phyloP scores from a whole-genome alignment of 2,329 filamentous ascomycete species.

The Gliomastix tumulicola region DNA sequence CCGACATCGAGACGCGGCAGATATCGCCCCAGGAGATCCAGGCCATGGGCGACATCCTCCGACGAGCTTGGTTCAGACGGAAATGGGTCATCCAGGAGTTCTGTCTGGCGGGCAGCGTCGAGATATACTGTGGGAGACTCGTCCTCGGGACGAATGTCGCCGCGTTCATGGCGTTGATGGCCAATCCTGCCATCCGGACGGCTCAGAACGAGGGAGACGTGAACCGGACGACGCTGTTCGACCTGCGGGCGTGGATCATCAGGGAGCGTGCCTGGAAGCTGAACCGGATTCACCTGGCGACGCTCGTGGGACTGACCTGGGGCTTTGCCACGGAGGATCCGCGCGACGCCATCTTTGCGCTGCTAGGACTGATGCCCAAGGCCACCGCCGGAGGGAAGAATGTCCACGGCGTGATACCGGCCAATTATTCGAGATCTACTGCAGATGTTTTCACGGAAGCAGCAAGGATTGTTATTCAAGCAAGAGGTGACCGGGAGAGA shows the following conservation, averaged over 20 bases:
- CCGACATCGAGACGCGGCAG: background rate
- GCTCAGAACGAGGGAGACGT: too few species aligned
- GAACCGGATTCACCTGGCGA: too few species aligned
- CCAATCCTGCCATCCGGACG: too few species aligned
- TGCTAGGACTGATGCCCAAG: constrained; percentile 7
- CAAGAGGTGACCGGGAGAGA: background rate
- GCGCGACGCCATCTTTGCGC: constrained; percentile 9
- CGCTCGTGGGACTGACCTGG: constrained; percentile 6
- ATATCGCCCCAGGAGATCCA: constrained; percentile 5
- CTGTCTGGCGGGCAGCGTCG: constrained; percentile 4
- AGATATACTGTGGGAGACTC: constrained; percentile 9
- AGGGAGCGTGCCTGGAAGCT: too few species aligned
- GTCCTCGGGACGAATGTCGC: too few species aligned
- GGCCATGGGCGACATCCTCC: background rate
- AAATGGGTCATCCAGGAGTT: constrained; percentile 12
- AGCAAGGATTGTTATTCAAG: constrained; percentile 2
- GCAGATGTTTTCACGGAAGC: constrained; percentile 5
- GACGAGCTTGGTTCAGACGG: constrained; percentile 8
- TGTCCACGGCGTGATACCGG: constrained; percentile 1
- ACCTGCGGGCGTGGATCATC: too few species aligned
- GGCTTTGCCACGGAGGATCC: constrained; percentile 8
- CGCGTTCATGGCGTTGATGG: too few species aligned
- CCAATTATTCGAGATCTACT: constrained; percentile 4
- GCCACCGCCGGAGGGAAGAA: background rate
- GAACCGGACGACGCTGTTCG: too few species aligned